Conservation (phyloP, 148 eudicot species). For the Suaeda aralocaspica region DNA sequence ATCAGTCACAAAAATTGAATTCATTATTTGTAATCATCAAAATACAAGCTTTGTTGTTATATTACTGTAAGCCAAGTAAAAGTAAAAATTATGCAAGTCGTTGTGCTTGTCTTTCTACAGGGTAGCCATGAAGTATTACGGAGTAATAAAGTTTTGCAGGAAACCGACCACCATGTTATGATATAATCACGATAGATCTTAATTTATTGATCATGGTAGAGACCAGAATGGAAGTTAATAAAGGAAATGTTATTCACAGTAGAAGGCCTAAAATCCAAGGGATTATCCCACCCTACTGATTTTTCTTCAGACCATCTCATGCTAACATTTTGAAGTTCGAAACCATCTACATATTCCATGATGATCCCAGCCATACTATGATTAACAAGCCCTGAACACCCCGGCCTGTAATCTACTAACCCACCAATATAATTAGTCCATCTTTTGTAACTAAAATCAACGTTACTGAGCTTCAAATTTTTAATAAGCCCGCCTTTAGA, state of each 20-base stretch:
- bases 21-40: background rate
- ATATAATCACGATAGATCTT: background rate
- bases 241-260: conserved; percentile 66
- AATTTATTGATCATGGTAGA: conserved; percentile 20
- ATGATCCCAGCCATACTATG: conserved; percentile 68
- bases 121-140: too few relatives aligned
- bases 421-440: conserved; percentile 78
- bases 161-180: background rate
- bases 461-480: conserved; percentile 52
- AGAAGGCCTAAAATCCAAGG: conserved; percentile 71
- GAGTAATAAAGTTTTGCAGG: too few relatives aligned
- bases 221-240: conserved; percentile 45
- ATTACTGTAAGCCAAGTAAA: background rate
- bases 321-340: conserved; percentile 50
- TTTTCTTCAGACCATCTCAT: conserved; percentile 72
- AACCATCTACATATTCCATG: conserved; percentile 75
- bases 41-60: background rate
- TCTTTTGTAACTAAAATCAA: conserved; percentile 59
- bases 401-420: conserved; percentile 89
- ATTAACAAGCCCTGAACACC: conserved; percentile 83
- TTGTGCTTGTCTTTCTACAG: background rate
- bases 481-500: conserved; percentile 47
- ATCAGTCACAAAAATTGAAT: too few relatives aligned
- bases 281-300: conserved; percentile 62
- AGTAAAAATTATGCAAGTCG: background rate